A percentile compares a stretch with the other conserved stretches of the same genome.
Evolutionary conservation across 352 stramenopile genomes (phyloP).

Genomic region (Pythium oligandrum): DNA sequence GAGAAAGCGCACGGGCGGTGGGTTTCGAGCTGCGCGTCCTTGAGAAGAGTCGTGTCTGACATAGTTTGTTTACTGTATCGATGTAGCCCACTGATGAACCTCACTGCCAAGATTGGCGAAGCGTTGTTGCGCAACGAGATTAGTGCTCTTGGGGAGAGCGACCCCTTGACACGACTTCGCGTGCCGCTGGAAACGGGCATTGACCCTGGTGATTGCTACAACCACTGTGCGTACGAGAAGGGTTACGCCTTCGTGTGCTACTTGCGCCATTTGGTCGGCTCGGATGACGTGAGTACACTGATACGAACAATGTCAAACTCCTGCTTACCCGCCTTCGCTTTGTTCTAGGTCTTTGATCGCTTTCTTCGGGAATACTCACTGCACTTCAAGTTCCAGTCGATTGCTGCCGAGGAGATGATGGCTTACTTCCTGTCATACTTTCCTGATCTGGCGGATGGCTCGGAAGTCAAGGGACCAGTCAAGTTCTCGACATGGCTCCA

Average conservation of each 20-base stretch:
- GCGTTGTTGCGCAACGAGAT: conserved; percentile 65
- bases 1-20: conserved; percentile 65
- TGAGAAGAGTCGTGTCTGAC: not conserved
- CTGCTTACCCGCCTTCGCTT: not conserved
- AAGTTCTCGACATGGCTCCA: conserved; percentile 70
- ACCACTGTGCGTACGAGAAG: conserved; percentile 80
- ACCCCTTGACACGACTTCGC: conserved; percentile 58
- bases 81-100: conserved; percentile 49
- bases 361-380: conserved; percentile 66
- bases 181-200: conserved; percentile 73
- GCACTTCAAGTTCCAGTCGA: conserved; percentile 72
- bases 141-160: conserved; percentile 56
- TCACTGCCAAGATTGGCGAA: conserved; percentile 71
- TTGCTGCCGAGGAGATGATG: conserved; percentile 67
- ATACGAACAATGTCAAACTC: not conserved
- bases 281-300: conserved; percentile 34
- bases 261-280: conserved; percentile 55
- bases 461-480: conserved; percentile 53
- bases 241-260: conserved; percentile 79
- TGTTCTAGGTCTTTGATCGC: conserved; percentile 47
- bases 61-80: not conserved
- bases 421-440: conserved; percentile 67
- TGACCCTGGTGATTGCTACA: conserved; percentile 78
- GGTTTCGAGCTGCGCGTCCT: conserved; percentile 3
- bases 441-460: conserved; percentile 40